Evolutionary conservation across 495 filamentous ascomycete species (phyloP).

Genomic region (Hypoxylon trugodes): DNA sequence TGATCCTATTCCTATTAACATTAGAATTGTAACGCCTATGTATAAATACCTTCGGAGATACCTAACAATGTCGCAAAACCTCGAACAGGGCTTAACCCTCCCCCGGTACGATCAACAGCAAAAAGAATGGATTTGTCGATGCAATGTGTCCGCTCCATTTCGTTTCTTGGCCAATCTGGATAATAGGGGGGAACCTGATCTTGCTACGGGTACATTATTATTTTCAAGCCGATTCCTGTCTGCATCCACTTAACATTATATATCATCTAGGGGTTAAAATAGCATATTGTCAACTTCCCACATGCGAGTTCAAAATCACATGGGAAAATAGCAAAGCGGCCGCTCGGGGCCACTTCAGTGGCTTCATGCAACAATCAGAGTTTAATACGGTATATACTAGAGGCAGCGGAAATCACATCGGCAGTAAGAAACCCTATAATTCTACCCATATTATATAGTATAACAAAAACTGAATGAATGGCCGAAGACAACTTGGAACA

Average conservation of each 20-base stretch:
- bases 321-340: neutral
- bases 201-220: neutral
- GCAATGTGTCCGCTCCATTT: neutral
- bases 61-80: too few species aligned
- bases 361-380: neutral
- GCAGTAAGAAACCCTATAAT: slow-evolving; percentile 7
- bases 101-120: neutral
- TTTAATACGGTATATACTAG: neutral
- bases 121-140: neutral
- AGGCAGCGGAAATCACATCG: neutral
- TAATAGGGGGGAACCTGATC: neutral
- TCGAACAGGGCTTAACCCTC: too few species aligned
- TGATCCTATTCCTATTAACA: too few species aligned
- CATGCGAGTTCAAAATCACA: neutral
- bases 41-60: too few species aligned
- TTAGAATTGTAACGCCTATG: too few species aligned
- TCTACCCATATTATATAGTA: neutral
- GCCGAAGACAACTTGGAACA: neutral
- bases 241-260: neutral
- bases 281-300: neutral
- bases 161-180: neutral
- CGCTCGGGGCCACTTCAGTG: neutral
- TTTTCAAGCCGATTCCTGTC: too few species aligned
- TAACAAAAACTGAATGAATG: neutral
- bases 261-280: neutral